Conservation (phyloP, 768 basidiomycete genomes). For the Fomitopsis pulvina region DNA sequence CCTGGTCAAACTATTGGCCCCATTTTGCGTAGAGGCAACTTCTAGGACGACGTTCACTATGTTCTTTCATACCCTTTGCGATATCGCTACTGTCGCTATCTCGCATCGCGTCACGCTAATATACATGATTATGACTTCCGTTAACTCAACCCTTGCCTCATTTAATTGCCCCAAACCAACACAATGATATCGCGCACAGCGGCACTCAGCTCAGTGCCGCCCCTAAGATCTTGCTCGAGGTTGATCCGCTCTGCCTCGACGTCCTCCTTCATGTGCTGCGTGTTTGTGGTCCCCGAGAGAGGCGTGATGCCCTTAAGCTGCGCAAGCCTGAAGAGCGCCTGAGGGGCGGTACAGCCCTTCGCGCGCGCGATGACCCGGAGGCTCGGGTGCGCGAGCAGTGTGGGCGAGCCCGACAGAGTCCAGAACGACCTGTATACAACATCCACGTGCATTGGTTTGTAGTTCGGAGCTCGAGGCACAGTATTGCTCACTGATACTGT, state of each 20-base stretch:
- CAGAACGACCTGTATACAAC: slow-evolving; percentile 62
- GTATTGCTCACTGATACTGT: slow-evolving; percentile 57
- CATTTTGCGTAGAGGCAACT: too few species aligned
- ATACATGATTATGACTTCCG: too few species aligned
- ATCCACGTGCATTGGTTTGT: not conserved
- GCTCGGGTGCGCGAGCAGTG: slow-evolving; percentile 43
- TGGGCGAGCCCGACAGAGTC: slow-evolving; percentile 69
- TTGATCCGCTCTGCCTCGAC: slow-evolving; percentile 37
- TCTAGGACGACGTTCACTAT: too few species aligned
- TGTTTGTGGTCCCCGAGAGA: slow-evolving; percentile 66
- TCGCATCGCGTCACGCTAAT: too few species aligned
- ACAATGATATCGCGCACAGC: not conserved
- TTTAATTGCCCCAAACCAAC: not conserved
- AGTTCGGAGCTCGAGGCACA: too few species aligned
- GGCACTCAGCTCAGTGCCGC: not conserved
- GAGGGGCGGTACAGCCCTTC: slow-evolving; percentile 51
- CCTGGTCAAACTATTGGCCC: too few species aligned
- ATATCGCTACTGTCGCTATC: too few species aligned
- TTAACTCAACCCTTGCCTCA: too few species aligned
- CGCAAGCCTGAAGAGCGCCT: slow-evolving; percentile 63
- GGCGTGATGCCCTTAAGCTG: slow-evolving; percentile 64
- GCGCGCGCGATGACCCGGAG: slow-evolving; percentile 38
- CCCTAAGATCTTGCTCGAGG: slow-evolving; percentile 24
- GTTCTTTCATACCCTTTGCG: too few species aligned
- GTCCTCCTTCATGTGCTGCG: slow-evolving; percentile 63